Evolutionary conservation across 73 alveolate genomes (phyloP), one percentile per base, ranked within the genome.

Genomic region (Paramecium octaurelia): DNA sequence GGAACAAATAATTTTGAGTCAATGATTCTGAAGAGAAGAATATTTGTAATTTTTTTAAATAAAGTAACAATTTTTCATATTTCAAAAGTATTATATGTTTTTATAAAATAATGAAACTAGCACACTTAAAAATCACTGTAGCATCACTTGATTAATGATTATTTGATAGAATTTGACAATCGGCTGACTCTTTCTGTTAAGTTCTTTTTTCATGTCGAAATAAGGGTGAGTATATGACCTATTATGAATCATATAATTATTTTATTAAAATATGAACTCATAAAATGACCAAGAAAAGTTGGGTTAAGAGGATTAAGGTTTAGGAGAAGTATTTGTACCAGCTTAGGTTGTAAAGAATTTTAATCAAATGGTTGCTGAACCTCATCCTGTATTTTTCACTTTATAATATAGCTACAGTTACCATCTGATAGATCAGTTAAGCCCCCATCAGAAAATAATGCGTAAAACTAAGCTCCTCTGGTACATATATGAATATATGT

Each of bases 391-490:
- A 75, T 29, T 12, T 27, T 8, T 29, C 3, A n/a, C 18, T 18
- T 36, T 14, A 16, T 12, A 75, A 2, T 12, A 1, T 75, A 75
- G 88, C 68, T 75, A 29, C 88, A 42, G 58, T 75, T 38, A 38
- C 88, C 88, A 35, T 75, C 88, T 75, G 88, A 75, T 38, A 35
- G 88, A 24, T 75, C 88, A 38, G 31, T 75, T 3, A 75, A 75
- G 29, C 59, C 57, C n/a, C 88, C 57, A 12, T 5, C 88, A 38
- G 88, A 75, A 20, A 75, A 8, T 18, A 35, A 75, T 21, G 36
- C 16, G 1, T 69, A 29, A 35, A 29, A 75, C 8, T 35, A 75
- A 14, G 18, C 34, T 11, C 68, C 88, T 29, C 36, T 75, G 40
- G 88, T 75, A 75, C 6, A 10, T 1, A 10, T 38, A 31, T 18